Evolutionary conservation across 495 filamentous ascomycete genomes (phyloP), one percentile per base, ranked within the genome.

Genomic region (Amorphotheca resinae): DNA sequence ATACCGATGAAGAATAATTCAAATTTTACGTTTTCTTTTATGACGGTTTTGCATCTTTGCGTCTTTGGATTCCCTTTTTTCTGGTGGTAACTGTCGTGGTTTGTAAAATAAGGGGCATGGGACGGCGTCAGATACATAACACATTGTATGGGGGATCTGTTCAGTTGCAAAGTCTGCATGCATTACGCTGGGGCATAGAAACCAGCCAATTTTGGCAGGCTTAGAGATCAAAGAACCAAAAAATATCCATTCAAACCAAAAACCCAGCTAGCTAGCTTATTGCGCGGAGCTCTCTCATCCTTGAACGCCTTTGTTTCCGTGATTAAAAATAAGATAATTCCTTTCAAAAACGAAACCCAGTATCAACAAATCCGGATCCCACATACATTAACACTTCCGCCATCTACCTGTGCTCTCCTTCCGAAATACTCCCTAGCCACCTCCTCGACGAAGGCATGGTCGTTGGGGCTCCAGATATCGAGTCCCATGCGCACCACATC

Each of bases 401-500:
- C 78, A 56, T 83, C 72, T 2, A 93, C 79, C 44, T 71, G 64
- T 2, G 81, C 83, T 30, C 66, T 62, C 20, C 82, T 64, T 9
- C 70, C 77, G 65, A 87, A 94, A 63, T 86, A 94, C 38, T 78
- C 58, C 44, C 52, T 63, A 44, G 79, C 64, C 33, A 85, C 58
- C 46, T 84, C 79, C 54, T 71, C 63, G 4, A 87, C 72, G 54
- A 93, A 93, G 14, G 69, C 61, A 28, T 77, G 73, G 59, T 95
- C 87, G 21, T 71, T 64, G 33, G 75, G 71, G 57, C 84, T 93
- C 87, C 87, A 95, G 0, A 79, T 68, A 55, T 95, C 87, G 21
- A 95, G 70, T 0, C 87, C 86, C 82, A 93, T 87, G 35, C 75
- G 65, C 37, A 67, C 66, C 53, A 95, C 67, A 47, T 87, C 84